These are phyloP conservation scores for Kazachstania africana DNA, from an alignment of 805 yeast species.

Conservation along the genomic window DNA sequence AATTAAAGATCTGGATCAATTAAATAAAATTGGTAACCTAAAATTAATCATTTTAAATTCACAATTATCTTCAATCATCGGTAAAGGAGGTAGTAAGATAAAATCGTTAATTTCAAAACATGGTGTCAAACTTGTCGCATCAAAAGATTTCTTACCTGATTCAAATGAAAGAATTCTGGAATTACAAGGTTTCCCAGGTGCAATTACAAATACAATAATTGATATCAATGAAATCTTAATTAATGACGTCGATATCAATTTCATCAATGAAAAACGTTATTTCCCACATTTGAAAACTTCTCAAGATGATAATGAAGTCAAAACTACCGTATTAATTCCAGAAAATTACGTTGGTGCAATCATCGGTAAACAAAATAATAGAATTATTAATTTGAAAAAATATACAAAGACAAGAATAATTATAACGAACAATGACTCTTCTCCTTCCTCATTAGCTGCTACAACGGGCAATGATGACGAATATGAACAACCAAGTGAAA, in stretches of 20 bases:
- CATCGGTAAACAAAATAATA: slow-evolving; percentile 74
- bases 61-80: slow-evolving; percentile 83
- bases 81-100: slow-evolving; percentile 70
- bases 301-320: slow-evolving; percentile 8
- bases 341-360: slow-evolving; percentile 80
- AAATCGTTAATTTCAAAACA: slow-evolving; percentile 51
- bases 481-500: too few species aligned
- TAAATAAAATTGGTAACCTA: slow-evolving; percentile 27
- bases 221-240: slow-evolving; percentile 30
- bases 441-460: background rate
- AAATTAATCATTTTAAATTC: slow-evolving; percentile 70
- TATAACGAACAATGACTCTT: slow-evolving; percentile 33
- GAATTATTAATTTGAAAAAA: slow-evolving; percentile 78
- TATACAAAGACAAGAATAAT: slow-evolving; percentile 68
- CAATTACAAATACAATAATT: slow-evolving; percentile 52
- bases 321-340: slow-evolving; percentile 36
- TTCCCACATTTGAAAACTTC: slow-evolving; percentile 42
- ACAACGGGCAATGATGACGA: slow-evolving; percentile 41
- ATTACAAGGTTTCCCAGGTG: slow-evolving; percentile 64
- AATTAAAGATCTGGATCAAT: slow-evolving; percentile 16
- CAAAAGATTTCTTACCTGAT: slow-evolving; percentile 69
- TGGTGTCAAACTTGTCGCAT: slow-evolving; percentile 73
- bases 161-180: slow-evolving; percentile 82
- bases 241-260: slow-evolving; percentile 15
- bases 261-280: slow-evolving; percentile 34